Percentiles rank a stretch among this genome's conserved stretches.
Evolutionary conservation across 164 flowering plant genomes (phyloP).

Genomic region (Chimonanthus praecox): DNA sequence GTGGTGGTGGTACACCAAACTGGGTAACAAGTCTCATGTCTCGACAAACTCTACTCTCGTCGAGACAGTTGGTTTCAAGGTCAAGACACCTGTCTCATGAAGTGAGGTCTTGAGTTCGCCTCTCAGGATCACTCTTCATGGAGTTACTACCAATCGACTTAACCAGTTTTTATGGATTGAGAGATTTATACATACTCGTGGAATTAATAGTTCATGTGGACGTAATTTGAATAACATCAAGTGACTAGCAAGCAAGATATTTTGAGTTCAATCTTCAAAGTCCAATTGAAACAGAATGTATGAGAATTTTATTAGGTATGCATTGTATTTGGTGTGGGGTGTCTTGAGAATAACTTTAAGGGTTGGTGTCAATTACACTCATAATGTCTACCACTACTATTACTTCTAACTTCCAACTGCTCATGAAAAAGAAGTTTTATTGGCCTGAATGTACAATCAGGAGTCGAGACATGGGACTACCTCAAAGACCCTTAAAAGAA

Average conservation of each 20-base stretch:
- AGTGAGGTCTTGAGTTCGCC: no score
- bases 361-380: background rate
- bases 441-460: slow-evolving; percentile 11
- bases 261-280: no score
- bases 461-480: slow-evolving; percentile 3
- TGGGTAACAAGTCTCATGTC: background rate
- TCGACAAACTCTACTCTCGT: background rate
- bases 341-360: background rate
- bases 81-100: no score
- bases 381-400: background rate
- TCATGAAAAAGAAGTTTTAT: slow-evolving; percentile 11
- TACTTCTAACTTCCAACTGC: background rate
- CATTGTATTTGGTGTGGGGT: background rate
- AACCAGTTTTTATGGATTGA: no score
- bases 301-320: background rate
- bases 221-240: no score
- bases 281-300: background rate
- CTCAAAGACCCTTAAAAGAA: slow-evolving; percentile 10
- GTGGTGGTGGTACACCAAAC: background rate
- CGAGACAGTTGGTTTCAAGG: no score
- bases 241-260: no score
- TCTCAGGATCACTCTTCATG: no score
- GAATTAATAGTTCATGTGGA: no score
- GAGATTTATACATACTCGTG: no score
- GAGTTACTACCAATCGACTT: no score